A percentile compares a stretch with the other conserved stretches of the same genome.
Conservation (phyloP, 2,329 filamentous ascomycete genomes). For the Thelonectria rubi region DNA sequence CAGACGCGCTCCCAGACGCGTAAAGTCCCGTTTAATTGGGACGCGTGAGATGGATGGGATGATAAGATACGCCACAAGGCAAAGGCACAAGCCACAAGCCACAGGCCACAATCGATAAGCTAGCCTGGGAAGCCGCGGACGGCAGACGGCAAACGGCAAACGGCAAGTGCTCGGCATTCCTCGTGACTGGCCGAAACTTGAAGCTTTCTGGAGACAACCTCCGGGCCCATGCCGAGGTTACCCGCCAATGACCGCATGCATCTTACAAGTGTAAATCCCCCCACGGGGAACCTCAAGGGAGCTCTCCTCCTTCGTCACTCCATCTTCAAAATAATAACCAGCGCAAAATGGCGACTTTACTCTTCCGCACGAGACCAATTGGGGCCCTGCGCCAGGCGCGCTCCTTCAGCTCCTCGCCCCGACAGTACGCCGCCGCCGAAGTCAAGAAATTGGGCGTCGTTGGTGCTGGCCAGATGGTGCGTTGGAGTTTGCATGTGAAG, state of each 20-base stretch:
- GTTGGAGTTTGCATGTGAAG: constrained; percentile 52
- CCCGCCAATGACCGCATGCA: constrained; percentile 44
- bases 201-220: constrained; percentile 17
- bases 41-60: neutral
- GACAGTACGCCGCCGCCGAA: constrained; percentile 67
- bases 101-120: constrained; percentile 21
- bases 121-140: constrained; percentile 23
- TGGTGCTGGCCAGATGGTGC: constrained; percentile 95
- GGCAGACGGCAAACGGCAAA: neutral
- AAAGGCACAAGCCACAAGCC: neutral
- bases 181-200: constrained; percentile 16
- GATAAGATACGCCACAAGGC: constrained; percentile 12
- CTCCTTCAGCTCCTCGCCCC: constrained; percentile 75
- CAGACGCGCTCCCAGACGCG: constrained; percentile 37
- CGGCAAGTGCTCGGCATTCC: constrained; percentile 30
- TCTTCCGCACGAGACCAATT: constrained; percentile 50
- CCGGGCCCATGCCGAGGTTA: constrained; percentile 54
- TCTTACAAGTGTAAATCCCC: constrained; percentile 23
- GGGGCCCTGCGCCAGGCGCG: constrained; percentile 55
- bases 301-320: constrained; percentile 1
- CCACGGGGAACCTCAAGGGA: constrained; percentile 28
- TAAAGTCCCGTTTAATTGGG: constrained; percentile 32
- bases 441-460: constrained; percentile 91
- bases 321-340: constrained; percentile 16
- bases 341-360: constrained; percentile 51